These are phyloP conservation scores for Globisporangium carolinianum DNA, from an alignment of 352 stramenopile species.

Conservation along the genomic window DNA sequence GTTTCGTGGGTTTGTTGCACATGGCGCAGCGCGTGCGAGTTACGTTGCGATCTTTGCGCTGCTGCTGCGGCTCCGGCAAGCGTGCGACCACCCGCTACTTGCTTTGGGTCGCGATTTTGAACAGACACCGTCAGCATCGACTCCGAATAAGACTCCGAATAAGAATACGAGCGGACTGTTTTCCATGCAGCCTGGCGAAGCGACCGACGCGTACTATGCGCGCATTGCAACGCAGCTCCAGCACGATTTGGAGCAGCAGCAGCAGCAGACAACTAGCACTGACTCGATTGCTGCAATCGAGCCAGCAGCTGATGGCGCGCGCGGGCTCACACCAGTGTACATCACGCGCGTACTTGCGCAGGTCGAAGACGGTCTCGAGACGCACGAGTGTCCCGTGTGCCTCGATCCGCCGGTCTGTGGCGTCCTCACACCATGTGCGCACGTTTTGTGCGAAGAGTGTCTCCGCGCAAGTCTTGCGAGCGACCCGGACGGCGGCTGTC, in stretches of 20 bases:
- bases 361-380: slow-evolving; percentile 69
- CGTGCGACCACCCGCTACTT: slow-evolving; percentile 87
- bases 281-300: background rate
- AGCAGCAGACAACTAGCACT: background rate
- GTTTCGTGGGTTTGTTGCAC: slow-evolving; percentile 85
- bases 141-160: background rate
- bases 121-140: slow-evolving; percentile 1
- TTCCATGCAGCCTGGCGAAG: slow-evolving; percentile 40
- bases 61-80: slow-evolving; percentile 82
- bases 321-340: slow-evolving; percentile 41
- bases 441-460: slow-evolving; percentile 80
- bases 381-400: slow-evolving; percentile 83
- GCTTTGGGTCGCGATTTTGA: slow-evolving; percentile 65
- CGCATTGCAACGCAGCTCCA: slow-evolving; percentile 49
- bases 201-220: slow-evolving; percentile 49
- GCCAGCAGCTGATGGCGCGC: background rate
- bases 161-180: slow-evolving; percentile 17
- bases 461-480: slow-evolving; percentile 50
- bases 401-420: slow-evolving; percentile 58
- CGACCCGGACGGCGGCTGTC: slow-evolving; percentile 61
- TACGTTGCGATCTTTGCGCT: slow-evolving; percentile 89
- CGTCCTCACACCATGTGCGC: slow-evolving; percentile 80
- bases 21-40: slow-evolving; percentile 59
- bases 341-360: slow-evolving; percentile 73
- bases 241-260: slow-evolving; percentile 26